Base-by-base conservation (phyloP, 805 yeast species). In the Yamadazyma insecticola region DNA sequence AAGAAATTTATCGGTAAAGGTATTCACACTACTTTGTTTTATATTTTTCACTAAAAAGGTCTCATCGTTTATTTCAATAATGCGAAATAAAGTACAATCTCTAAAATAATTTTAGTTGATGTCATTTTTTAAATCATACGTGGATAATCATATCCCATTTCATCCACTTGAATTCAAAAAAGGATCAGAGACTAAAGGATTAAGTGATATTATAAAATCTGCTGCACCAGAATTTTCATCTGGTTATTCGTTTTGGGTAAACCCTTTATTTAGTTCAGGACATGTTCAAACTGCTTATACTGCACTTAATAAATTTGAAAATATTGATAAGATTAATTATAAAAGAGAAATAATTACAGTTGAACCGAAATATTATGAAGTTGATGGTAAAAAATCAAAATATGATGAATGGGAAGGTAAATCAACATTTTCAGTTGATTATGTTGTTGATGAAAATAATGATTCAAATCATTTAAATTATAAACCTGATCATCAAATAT, bases 361-460 rank as follows among this genome's bases (percentile, higher is more conserved):
- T 13, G 60, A 54, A 27, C 40, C 48, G 23, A 44, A 37, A 24
- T 36, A 39, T 21, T 63, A 60, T 43, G 33, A 30, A 4, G 48
- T 54, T 6, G 45, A 41, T 2, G 59, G 53, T 4, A 60, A 57
- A 13, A 32, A 40, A 16, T 41, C 61, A 36, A 51, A 53, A 26
- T 65, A 65, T 39, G 72, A 65, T 37, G 46, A 51, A 6, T 66
- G 67, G 63, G 40, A 58, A 10, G 68, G 72, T 1, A 45, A 54
- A 26, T 70, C 74, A 36, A 70, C 75, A 17, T 54, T 72, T 32
- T 63, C 78, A 6, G 50, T 69, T 2, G 80, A 74, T 45, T 72
- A 60, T 42, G 76, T 64, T n/a, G 34, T 47, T 5, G 24, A 26
- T 4, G 29, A 31, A 13, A 25, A 26, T 12, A 13, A 32, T 11